Conservation (phyloP, 2,329 filamentous ascomycete genomes). For the Hypoxylon sp. region DNA sequence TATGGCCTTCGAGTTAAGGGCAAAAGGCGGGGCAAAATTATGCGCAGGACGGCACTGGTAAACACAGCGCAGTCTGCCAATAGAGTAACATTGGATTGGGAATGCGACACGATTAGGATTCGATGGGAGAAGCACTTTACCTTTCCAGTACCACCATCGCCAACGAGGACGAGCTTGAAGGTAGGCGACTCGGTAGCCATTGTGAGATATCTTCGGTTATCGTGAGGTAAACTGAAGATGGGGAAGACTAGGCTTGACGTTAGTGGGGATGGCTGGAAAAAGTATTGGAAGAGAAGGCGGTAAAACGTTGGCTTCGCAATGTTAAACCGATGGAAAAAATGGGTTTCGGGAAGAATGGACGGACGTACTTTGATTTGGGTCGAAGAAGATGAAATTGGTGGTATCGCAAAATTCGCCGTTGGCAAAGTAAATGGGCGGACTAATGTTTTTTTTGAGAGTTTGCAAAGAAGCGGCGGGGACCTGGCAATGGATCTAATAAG, state of each 20-base stretch:
- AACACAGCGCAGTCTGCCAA: conserved; percentile 12
- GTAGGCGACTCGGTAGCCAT: conserved; percentile 79
- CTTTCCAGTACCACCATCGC: conserved; percentile 99
- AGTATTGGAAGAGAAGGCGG: conserved; percentile 15
- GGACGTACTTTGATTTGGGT: conserved; percentile 26
- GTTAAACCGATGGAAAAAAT: conserved; percentile 4
- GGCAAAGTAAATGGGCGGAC: conserved; percentile 37
- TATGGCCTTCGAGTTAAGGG: conserved; percentile 19
- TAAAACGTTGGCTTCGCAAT: conserved; percentile 6
- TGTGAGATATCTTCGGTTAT: conserved; percentile 48
- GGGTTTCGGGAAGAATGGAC: conserved; percentile 1
- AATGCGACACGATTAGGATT: conserved; percentile 17
- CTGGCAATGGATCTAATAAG: conserved; percentile 37
- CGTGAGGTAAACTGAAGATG: conserved; percentile 59
- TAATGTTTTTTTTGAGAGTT: conserved; percentile 43
- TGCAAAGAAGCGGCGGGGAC: conserved; percentile 40
- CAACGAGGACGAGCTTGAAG: conserved; percentile 99
- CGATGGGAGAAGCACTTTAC: conserved; percentile 59
- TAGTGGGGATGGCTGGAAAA: conserved; percentile 38
- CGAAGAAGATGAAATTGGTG: conserved; percentile 1
- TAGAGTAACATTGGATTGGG: neutral
- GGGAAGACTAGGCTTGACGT: conserved; percentile 38
- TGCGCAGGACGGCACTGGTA: conserved; percentile 32
- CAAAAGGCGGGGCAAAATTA: conserved; percentile 41
- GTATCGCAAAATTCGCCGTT: conserved; percentile 33